Evolutionary conservation across 2,329 filamentous ascomycete genomes (phyloP), one percentile per base, ranked within the genome.

Genomic region (Neopestalotiopsis sp.): DNA sequence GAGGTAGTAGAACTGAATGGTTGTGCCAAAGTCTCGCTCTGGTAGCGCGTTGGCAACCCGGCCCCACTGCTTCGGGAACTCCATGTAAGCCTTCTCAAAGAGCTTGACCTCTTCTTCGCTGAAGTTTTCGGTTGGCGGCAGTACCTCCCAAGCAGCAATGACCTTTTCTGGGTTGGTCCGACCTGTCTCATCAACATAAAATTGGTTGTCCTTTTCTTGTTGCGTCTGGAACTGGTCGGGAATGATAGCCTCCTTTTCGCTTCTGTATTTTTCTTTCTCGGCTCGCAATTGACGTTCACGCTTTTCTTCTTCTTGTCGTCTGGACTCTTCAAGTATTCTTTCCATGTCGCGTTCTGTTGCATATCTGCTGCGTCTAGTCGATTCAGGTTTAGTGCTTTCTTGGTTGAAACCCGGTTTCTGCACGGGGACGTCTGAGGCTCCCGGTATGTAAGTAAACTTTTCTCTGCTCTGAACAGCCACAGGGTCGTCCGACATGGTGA

Each of bases 1-100:
- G 71, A 93, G 85, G 79, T 96, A 96, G 80, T 96, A 96, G 79
- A 95, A 94, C 76, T 94, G 91, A 73, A 96, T 96, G 79, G 92
- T 94, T 61, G 92, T 89, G 72, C 92, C 91, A 79, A 94, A 94
- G 74, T 92, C 90, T 30, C 93, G 89, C 38, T 87, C 85, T 0
- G 88, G 86, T 5, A 95, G 81, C 30, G 86, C 85, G 69, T 92
- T 89, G 4, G 93, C 91, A 69, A 96, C 90, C 74, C 89, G 90
- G 68, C 92, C 92, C 92, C 92, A 96, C 75, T 94, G 92, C 84
- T 96, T 96, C 0, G 92, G 92, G 69, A 88, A 88, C 70, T 94
- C 91, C 65, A 93, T 85, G 75, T 94, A 95, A 12, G 89, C 86
- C 73, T 91, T 90, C 73, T 94, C 91, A 76, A 96, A 94, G 34